Base-by-base conservation (phyloP, 345 rosid species). In the Cochlearia excelsa region DNA sequence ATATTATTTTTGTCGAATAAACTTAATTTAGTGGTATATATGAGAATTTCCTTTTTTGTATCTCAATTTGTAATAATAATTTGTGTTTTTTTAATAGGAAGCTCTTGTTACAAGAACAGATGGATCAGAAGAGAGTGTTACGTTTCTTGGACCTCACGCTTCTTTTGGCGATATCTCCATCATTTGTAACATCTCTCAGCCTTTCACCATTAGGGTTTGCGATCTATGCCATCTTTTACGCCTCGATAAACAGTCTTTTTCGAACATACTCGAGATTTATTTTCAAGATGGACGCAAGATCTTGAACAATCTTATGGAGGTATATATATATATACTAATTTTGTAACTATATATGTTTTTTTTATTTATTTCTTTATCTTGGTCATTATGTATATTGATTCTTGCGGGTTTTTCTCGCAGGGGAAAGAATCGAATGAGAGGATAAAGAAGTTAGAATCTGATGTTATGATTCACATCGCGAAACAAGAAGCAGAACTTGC, bases 401-500 rank as follows among this genome's bases (percentile, higher is more conserved):
- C 39, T 3, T 4, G 7, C 11, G 47, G 52, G 23, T 16, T 16
- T 54, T 53, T 59, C 75, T 33, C 35, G 47, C 83, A 93, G 99
- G 90, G 77, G 51, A 90, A 81, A 40, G 88, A 85, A 59, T 76
- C 83, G 30, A 75, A 80, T 71, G 79, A 83, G 67, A 79, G 83
- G 62, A 63, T 84, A 49, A 87, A 87, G 78, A 84, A 82, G 65
- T 64, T 94, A 60, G 96, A 84, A 71, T 79, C 90, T 6, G 99
- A 94, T 58, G 70, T 94, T 63, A 65, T 86, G 69, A 77, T 85
- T 78, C 95, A 94, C 61, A 90, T 94, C 37, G 90, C 81, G 48
- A 94, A 79, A 78, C 99, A 94, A 80, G 99, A 94, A 80, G 84
- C 87, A 57, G 99, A 94, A 68, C 96, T 90, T 68, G 95, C 97